phyloP scores from a whole-genome alignment of 2,329 filamentous ascomycete genomes.

The Cercospora sesami region DNA sequence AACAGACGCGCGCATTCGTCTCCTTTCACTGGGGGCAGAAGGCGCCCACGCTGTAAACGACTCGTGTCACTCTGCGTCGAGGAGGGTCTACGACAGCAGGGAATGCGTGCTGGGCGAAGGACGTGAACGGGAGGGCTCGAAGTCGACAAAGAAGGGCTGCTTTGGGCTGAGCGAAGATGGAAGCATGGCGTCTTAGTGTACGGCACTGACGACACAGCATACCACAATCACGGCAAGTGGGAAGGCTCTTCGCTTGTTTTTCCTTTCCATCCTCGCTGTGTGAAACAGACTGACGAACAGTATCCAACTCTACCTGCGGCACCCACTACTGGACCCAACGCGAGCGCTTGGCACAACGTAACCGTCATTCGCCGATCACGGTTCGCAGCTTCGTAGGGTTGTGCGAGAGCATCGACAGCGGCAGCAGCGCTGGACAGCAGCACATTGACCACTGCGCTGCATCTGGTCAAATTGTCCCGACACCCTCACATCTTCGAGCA shows the following conservation, averaged over 20 bases:
- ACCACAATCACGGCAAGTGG: neutral
- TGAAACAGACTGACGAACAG: slow-evolving; percentile 3
- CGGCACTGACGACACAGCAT: slow-evolving; percentile 3
- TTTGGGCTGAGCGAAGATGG: neutral
- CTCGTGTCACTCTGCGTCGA: neutral
- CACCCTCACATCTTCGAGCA: neutral
- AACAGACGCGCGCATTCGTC: neutral
- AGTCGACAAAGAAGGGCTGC: slow-evolving; percentile 4
- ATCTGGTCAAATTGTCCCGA: neutral
- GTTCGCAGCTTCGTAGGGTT: neutral
- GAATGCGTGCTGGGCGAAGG: neutral
- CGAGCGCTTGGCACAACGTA: slow-evolving; percentile 2
- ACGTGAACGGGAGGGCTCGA: neutral
- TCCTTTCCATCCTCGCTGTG: neutral
- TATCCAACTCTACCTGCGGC: slow-evolving; percentile 6
- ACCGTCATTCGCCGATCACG: neutral
- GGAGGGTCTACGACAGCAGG: neutral
- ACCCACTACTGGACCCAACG: neutral
- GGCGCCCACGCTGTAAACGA: neutral
- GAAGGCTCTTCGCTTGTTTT: neutral
- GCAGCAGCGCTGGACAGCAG: neutral
- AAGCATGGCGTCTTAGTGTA: slow-evolving; percentile 3
- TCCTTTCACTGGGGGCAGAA: neutral
- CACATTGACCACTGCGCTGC: neutral
- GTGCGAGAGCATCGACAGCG: neutral